Base-by-base conservation (phyloP, 345 rosid species). In the Brassica incana region DNA sequence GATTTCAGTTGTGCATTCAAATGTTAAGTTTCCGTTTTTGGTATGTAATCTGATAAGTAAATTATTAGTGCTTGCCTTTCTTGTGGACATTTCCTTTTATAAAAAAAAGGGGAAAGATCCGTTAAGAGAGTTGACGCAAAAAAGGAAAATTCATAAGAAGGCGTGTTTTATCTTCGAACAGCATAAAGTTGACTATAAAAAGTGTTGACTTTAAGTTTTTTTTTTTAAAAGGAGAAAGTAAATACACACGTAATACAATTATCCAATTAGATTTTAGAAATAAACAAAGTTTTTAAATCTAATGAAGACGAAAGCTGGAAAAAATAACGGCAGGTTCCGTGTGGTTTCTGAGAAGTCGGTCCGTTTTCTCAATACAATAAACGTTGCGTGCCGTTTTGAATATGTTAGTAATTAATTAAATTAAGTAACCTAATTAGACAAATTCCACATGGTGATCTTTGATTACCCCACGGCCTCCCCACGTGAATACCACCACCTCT, bases 401-500 rank as follows among this genome's bases (percentile, higher is more conserved):
- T 23, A 45, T 67, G 40, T 11, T 50, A 32, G 32, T 73, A 48
- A 23, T 79, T 45, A 58, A 71, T 65, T 71, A 66, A 40, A 5
- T 20, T 15, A 52, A 48, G 54, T 48, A 48, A 65, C 30, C 52
- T 20, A 67, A 73, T 67, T 33, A 79, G 27, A 67, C 43, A 45
- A 74, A 16, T 74, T 80, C 78, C 83, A 80, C 83, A 69, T 74
- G 83, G 75, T 75, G 64, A 62, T 30, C 82, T 36, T 79, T 68
- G 71, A 79, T 68, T 74, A 62, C 65, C 73, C 74, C 73, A 52
- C 25, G 35, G 62, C 14, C 70, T 8, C 35, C 25, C 36, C 74
- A 73, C 72, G 58, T 50, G 58, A 50, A 50, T 50, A 54, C 52
- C 70, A 50, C 64, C 8, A n/a, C 67, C 81, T 32, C 74, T 67